Evolutionary conservation across 2,329 filamentous ascomycete genomes (phyloP), one percentile per base, ranked within the genome.

Genomic region (Beauveria asiatica): DNA sequence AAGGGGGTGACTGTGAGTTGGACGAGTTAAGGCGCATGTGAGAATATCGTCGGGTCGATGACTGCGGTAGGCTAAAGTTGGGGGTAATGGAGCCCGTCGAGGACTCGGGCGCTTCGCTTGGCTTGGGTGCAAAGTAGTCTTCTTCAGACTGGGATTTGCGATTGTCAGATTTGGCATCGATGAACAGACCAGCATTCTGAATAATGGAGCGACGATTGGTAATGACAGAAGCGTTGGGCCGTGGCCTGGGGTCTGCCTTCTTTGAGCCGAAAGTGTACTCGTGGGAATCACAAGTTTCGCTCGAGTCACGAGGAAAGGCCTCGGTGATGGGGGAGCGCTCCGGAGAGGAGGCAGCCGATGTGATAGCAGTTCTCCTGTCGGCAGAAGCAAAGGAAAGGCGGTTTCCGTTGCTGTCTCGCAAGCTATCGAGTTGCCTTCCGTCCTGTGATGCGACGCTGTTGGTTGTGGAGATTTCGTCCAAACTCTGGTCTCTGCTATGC

Each of bases 321-420:
- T 81, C 79, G 13, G 77, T 74, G 1, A 76, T 77, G 0, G 84
- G 84, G 1, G 84, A 86, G 60, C 75, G 77, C 17, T 81, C 75
- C 2, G 82, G 81, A 0, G 84, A 86, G 0, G 83, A 85, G 33
- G 75, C 78, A 19, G 79, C 77, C 0, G 84, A 86, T 2, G 83
- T 86, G 8, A 85, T 67, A 27, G 83, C 72, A 3, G 84, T 87
- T 61, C 81, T 76, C 67, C 86, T 83, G 7, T 81, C 81, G 5
- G 82, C 84, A 2, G 84, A 87, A 44, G 84, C 75, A 63, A 78
- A 81, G 0, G 84, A 87, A 5, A 84, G 74, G 6, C 84, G 78
- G 63, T 84, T 78, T 1, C 76, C 74, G n/a, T 59, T 59, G 67
- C 78, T 82, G 50, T 85, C 81, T 30, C 83, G 76, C 25, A 86